Conservation (phyloP, 2,329 filamentous ascomycete species). For the Pseudocercospora macadamiae region DNA sequence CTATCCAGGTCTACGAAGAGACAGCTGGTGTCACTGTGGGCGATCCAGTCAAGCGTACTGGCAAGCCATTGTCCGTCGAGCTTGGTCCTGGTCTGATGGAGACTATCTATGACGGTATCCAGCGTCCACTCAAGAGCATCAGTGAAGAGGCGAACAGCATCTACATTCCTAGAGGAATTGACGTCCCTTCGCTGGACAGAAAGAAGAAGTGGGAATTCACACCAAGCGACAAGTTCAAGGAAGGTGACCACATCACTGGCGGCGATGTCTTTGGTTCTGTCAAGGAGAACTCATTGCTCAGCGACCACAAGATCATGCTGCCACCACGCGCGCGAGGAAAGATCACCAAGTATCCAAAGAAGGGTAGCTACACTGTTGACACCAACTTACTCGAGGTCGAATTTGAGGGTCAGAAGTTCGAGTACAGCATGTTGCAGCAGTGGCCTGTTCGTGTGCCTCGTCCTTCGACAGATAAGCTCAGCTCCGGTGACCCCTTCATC, state of each 20-base stretch:
- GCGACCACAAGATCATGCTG: slow-evolving; percentile 89
- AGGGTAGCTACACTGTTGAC: slow-evolving; percentile 91
- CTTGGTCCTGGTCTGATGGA: slow-evolving; percentile 96
- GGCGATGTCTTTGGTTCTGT: slow-evolving; percentile 96
- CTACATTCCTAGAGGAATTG: slow-evolving; percentile 95
- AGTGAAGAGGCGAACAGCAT: slow-evolving; percentile 78
- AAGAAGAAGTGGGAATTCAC: slow-evolving; percentile 96
- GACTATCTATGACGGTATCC: slow-evolving; percentile 99
- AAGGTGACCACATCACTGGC: slow-evolving; percentile 94
- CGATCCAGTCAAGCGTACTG: slow-evolving; percentile 86
- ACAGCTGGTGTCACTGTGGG: slow-evolving; percentile 96
- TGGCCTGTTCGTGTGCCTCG: slow-evolving; percentile 98
- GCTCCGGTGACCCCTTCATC: slow-evolving; percentile 86
- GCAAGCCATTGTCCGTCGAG: slow-evolving; percentile 96
- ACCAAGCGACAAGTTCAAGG: slow-evolving; percentile 74
- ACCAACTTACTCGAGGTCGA: slow-evolving; percentile 95
- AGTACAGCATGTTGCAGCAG: slow-evolving; percentile 97
- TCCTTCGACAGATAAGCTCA: slow-evolving; percentile 87
- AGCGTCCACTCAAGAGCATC: slow-evolving; percentile 88
- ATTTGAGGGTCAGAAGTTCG: slow-evolving; percentile 93
- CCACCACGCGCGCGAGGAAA: slow-evolving; percentile 87
- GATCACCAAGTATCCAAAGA: slow-evolving; percentile 85
- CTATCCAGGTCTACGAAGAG: slow-evolving; percentile 99
- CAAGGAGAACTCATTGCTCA: slow-evolving; percentile 92
- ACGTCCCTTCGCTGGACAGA: slow-evolving; percentile 84